These are phyloP conservation scores for Sphaerostilbella broomeana DNA, from an alignment of 2,329 filamentous ascomycete genomes.

Conservation along the genomic window DNA sequence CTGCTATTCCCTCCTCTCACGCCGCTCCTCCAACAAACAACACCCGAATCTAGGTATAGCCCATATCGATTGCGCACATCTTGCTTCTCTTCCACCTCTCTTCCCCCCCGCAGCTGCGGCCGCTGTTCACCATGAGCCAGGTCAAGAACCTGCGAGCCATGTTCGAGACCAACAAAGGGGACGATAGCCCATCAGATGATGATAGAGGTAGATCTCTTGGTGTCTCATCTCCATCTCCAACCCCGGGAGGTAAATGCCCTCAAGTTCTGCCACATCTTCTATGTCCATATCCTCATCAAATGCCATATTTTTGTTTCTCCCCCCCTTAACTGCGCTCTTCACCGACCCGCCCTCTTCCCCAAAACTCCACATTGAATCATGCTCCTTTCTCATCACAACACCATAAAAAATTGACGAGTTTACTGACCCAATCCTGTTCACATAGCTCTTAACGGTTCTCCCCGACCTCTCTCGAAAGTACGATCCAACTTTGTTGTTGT, in stretches of 20 bases:
- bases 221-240: constrained; percentile 29
- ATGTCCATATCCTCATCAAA: not conserved
- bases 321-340: not conserved
- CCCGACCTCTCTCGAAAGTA: constrained; percentile 66
- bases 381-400: not conserved
- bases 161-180: constrained; percentile 70
- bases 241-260: constrained; percentile 18
- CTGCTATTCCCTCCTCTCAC: constrained; percentile 2
- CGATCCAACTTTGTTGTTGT: constrained; percentile 70
- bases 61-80: constrained; percentile 6
- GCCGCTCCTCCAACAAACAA: not conserved
- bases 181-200: constrained; percentile 54
- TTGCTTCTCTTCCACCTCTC: constrained; percentile 1
- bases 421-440: constrained; percentile 19
- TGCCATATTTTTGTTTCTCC: constrained; percentile 1
- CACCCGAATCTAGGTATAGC: not conserved
- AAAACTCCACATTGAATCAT: not conserved
- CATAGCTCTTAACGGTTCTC: constrained; percentile 34
- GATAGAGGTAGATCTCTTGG: constrained; percentile 65
- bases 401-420: constrained; percentile 1
- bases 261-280: constrained; percentile 13
- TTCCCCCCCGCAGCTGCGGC: constrained; percentile 14
- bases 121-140: constrained; percentile 50
- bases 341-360: not conserved
- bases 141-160: constrained; percentile 72